Evolutionary conservation across 2,329 filamentous ascomycete species (phyloP).

Genomic region (Celoporthe dispersa): DNA sequence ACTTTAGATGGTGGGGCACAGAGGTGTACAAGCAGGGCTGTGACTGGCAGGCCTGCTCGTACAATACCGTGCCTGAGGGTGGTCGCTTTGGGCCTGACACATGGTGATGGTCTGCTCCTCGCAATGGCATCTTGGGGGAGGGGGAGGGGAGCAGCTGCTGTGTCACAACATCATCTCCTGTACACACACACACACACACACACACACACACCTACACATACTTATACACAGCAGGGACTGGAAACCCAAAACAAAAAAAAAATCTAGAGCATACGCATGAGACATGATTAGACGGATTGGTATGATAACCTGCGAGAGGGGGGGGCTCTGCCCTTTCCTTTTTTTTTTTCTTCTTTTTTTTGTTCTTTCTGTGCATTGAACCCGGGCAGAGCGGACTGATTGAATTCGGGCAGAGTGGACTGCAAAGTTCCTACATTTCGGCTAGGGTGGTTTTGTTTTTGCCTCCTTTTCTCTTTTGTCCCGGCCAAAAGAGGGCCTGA

Average conservation of each 20-base stretch:
- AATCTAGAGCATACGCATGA: constrained; percentile 3
- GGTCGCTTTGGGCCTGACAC: constrained; percentile 67
- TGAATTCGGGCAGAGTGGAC: neutral
- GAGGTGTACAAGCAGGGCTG: constrained; percentile 84
- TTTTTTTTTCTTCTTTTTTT: neutral
- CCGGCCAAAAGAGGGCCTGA: neutral
- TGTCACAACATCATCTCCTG: neutral
- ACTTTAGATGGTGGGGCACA: constrained; percentile 87
- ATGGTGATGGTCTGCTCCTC: constrained; percentile 60
- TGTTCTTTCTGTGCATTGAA: neutral
- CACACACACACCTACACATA: too few relatives aligned
- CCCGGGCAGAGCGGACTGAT: too few relatives aligned
- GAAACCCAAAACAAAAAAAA: neutral
- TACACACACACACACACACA: neutral
- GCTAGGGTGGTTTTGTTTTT: neutral
- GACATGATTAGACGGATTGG: neutral
- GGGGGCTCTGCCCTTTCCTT: too few relatives aligned
- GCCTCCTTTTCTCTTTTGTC: neutral
- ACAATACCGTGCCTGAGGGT: constrained; percentile 65
- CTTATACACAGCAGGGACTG: too few relatives aligned
- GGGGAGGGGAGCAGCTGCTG: too few relatives aligned
- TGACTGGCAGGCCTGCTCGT: constrained; percentile 82
- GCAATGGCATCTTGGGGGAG: too few relatives aligned
- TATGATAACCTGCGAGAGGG: constrained; percentile 1
- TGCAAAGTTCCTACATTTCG: neutral